Base-by-base conservation (phyloP, 2,329 filamentous ascomycete genomes). In the Tothia fuscella region DNA sequence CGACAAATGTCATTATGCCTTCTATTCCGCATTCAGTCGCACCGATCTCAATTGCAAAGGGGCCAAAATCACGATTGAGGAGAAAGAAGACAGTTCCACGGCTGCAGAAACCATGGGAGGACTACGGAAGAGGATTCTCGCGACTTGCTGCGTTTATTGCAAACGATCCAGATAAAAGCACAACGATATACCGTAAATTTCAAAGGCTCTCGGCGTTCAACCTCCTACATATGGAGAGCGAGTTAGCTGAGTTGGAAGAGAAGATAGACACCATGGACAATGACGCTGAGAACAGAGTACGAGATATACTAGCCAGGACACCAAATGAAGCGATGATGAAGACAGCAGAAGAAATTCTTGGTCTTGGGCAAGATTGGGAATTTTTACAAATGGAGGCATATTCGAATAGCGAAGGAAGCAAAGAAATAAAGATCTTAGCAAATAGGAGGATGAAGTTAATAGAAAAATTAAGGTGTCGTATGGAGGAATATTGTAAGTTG, bases 321-420 rank as follows among this genome's bases (percentile, higher is more conserved):
- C 50, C 51, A 0, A 29, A 48, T 29, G 9, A 29, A 16, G 7
- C n/a, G 4, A 45, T 53, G 37, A 25, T 22, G 20, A 25, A 29
- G 39, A 46, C 12, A 19, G 24, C 13, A 38, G 45, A 44, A n/a
- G 30, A 48, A 4, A 38, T 55, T 4, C 28, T 56, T 4, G 41
- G 39, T 4, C 48, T 53, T 6, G 31, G 53, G 19, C 44, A 42
- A 28, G 17, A 28, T n/a, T 29, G 13, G 53, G 51, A 33, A 7
- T 40, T 6, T 19, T 32, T 10, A 25, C 13, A 20, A 17, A 40
- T 33, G 37, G 64, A n/a, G n/a, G n/a, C n/a, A n/a, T n/a, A n/a
- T n/a, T n/a, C 33, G 55, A 61, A 38, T 46, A 65, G 0, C 50
- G 65, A 4, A 55, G 63, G 41, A 63, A 63, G 43, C 54, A 58